phyloP scores from a whole-genome alignment of 2,329 filamentous ascomycete species.

The Fusarium mangiferae region DNA sequence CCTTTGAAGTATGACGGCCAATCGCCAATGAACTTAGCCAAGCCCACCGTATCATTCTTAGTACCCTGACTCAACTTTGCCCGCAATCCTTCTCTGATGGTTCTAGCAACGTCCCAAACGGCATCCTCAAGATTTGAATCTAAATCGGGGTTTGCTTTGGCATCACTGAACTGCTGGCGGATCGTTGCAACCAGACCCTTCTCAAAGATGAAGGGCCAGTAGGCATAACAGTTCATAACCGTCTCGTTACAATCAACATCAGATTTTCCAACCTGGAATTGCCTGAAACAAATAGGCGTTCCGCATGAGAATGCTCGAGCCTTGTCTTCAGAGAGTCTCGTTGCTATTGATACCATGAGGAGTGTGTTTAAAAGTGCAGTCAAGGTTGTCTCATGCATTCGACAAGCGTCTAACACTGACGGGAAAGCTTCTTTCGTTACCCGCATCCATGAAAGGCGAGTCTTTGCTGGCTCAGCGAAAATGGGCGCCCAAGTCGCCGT shows the following conservation, averaged over 20 bases:
- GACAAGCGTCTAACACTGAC: background rate
- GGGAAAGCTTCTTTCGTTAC: background rate
- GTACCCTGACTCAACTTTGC: background rate
- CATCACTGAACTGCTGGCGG: background rate
- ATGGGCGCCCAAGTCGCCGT: background rate
- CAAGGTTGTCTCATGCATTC: background rate
- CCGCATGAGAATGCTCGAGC: background rate
- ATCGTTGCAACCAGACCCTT: background rate
- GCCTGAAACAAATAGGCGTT: background rate
- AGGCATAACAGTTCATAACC: background rate
- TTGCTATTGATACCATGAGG: background rate
- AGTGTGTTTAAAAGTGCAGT: background rate
- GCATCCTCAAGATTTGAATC: background rate
- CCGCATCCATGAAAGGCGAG: background rate
- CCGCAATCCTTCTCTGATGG: background rate
- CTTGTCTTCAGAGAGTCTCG: background rate
- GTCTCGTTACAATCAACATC: background rate
- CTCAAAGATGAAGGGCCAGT: background rate
- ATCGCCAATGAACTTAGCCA: background rate
- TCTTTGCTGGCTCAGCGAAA: background rate
- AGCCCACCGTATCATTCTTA: background rate
- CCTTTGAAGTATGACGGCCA: background rate
- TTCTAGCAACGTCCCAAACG: background rate
- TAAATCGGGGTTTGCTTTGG: background rate
- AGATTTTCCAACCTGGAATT: background rate